Percentiles rank a stretch among this genome's conserved stretches.
phyloP scores from a whole-genome alignment of 768 basidiomycete species.

The Brasilioporus rufonigricans region DNA sequence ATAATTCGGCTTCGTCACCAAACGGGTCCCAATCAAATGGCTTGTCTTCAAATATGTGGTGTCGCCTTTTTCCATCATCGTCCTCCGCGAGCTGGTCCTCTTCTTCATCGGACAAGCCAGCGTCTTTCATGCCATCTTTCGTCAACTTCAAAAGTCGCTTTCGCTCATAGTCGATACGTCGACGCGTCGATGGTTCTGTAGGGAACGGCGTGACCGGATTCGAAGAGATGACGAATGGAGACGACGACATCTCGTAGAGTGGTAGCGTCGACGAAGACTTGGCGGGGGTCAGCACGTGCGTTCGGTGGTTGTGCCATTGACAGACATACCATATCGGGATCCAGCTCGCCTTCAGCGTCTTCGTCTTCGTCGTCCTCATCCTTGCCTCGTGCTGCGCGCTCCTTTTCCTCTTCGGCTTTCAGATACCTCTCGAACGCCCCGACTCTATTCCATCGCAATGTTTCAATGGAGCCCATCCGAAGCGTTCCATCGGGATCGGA shows the following conservation, averaged over 20 bases:
- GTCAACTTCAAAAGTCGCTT: conserved; percentile 29
- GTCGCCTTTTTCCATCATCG: conserved; percentile 5
- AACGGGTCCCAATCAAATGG: conserved; percentile 33
- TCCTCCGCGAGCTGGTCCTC: conserved; percentile 18
- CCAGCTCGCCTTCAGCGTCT: conserved; percentile 26
- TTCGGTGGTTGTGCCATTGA: not conserved
- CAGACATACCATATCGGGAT: conserved; percentile 27
- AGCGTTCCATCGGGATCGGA: conserved; percentile 22
- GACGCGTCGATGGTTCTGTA: conserved; percentile 22
- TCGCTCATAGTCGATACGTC: conserved; percentile 31
- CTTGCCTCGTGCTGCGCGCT: conserved; percentile 17
- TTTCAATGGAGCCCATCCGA: conserved; percentile 23
- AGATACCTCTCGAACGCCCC: conserved; percentile 28
- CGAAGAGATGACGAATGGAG: conserved; percentile 25
- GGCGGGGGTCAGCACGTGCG: not conserved
- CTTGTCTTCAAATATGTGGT: conserved; percentile 28
- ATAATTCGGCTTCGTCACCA: conserved; percentile 27
- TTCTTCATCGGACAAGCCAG: conserved; percentile 25
- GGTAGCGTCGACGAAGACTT: conserved; percentile 31
- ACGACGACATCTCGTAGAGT: conserved; percentile 24
- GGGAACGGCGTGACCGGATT: conserved; percentile 33
- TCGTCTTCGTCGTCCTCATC: conserved; percentile 18
- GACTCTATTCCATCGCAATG: conserved; percentile 30
- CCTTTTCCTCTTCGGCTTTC: conserved; percentile 28
- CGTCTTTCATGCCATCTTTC: conserved; percentile 28